A percentile compares a stretch with the other conserved stretches of the same genome.
These are phyloP conservation scores for Pseudotulostoma volvatum DNA, from an alignment of 495 filamentous ascomycete species.

Conservation along the genomic window DNA sequence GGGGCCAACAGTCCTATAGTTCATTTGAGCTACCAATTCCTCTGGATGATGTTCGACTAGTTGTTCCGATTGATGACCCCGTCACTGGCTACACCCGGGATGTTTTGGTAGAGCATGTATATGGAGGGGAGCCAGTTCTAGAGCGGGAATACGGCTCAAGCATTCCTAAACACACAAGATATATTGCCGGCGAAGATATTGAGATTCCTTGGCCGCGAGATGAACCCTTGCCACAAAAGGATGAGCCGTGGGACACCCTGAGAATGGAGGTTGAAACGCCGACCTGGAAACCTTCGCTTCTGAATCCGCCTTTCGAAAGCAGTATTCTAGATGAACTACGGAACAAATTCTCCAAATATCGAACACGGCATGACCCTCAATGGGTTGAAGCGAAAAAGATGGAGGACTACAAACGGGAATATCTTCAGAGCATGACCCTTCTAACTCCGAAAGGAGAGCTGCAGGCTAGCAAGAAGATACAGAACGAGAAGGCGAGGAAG, in stretches of 20 bases:
- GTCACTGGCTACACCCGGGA: conserved; percentile 45
- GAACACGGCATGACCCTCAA: conserved; percentile 58
- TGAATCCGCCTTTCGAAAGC: conserved; percentile 61
- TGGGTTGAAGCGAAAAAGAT: conserved; percentile 36
- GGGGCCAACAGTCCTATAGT: conserved; percentile 25
- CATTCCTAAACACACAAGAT: conserved; percentile 25
- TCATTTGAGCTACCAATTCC: conserved; percentile 36
- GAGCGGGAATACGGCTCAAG: conserved; percentile 18
- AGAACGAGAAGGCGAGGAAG: conserved; percentile 13
- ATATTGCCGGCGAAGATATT: conserved; percentile 30
- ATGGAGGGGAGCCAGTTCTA: conserved; percentile 19
- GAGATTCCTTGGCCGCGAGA: conserved; percentile 58
- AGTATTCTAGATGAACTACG: conserved; percentile 74
- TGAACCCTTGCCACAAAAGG: conserved; percentile 22
- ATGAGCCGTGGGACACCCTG: conserved; percentile 50
- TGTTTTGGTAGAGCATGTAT: conserved; percentile 56
- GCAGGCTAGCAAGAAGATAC: conserved; percentile 8
- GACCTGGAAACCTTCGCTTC: conserved; percentile 61
- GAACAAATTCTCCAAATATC: conserved; percentile 68
- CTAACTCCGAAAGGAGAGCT: conserved; percentile 28
- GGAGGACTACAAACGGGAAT: conserved; percentile 42
- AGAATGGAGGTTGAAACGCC: conserved; percentile 56
- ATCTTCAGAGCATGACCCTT: conserved; percentile 33
- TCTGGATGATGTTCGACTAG: conserved; percentile 59
- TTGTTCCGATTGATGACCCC: conserved; percentile 53